Evolutionary conservation across 1,284 basidiomycete genomes (phyloP), one percentile per base, ranked within the genome.

Genomic region (Puccinia horiana): DNA sequence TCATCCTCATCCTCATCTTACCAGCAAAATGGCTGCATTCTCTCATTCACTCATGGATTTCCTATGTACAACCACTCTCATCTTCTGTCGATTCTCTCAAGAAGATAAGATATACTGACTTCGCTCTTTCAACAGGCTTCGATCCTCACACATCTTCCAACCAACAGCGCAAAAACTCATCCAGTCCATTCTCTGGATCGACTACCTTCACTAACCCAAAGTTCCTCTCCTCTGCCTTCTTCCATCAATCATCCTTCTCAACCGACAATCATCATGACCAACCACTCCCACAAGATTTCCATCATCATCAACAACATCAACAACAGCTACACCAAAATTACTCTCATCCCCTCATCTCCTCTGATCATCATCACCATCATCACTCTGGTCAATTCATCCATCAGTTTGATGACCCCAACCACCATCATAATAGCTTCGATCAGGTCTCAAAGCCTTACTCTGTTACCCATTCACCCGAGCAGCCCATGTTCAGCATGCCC

Each of bases 361-460:
- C 26, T 16, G 52, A 9, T 6, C 29, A 73, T 18, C 70, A 49
- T 32, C 23, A 23, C 42, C 23, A 3, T 54, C 29, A 49, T n/a
- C 49, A 11, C 54, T 54, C 72, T n/a, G 29, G 3, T 47, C 49
- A 2, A n/a, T 20, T 49, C 44, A 37, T 35, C 29, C n/a, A n/a
- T 11, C 35, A 8, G 11, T 35, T 61, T 29, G 35, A 61, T 32
- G 29, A 61, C 12, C 20, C 20, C 9, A 29, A 61, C 35, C 29
- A 61, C 12, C 58, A 49, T 84, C 85, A 42, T 83, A 52, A 52
- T 85, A 26, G 84, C 85, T 70, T 86, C 83, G 42, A 83, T 85
- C 16, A 83, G 83, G 37, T 83, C 63, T 8, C 86, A 82, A 26
- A 86, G 86, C 37, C 85, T 84, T 37, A 85, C 84, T 29, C 85